Percentiles rank a stretch among this genome's conserved stretches.
These are phyloP conservation scores for Teratosphaeria nubilosa DNA, from an alignment of 2,329 filamentous ascomycete genomes.

Conservation along the genomic window DNA sequence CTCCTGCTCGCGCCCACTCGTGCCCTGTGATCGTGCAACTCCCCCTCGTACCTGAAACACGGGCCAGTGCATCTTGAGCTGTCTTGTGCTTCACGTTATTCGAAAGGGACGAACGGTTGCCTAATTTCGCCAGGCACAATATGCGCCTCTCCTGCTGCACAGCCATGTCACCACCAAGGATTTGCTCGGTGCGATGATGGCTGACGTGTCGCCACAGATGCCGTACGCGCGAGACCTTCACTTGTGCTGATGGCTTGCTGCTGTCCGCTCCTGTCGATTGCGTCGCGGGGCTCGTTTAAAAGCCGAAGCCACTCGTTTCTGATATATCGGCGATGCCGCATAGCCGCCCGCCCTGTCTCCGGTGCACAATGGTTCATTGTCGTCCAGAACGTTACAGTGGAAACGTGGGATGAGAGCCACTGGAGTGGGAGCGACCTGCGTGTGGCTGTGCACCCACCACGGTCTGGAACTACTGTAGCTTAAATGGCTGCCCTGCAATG, in stretches of 20 bases:
- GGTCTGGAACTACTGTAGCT: neutral
- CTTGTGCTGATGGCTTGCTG: neutral
- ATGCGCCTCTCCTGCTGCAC: neutral
- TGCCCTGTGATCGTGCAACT: neutral
- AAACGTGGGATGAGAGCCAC: neutral
- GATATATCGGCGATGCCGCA: neutral
- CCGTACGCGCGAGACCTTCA: neutral
- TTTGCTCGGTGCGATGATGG: neutral
- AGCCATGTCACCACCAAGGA: neutral
- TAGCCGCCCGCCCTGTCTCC: neutral
- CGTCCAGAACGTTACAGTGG: neutral
- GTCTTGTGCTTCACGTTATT: neutral
- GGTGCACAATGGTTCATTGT: neutral
- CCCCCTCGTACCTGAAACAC: neutral
- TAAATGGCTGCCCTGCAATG: neutral
- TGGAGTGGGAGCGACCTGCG: neutral
- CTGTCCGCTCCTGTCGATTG: neutral
- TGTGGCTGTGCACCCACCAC: neutral
- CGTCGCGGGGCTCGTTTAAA: neutral
- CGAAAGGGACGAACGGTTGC: neutral
- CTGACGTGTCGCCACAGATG: neutral
- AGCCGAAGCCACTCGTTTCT: neutral
- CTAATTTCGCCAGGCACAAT: neutral
- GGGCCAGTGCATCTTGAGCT: neutral
- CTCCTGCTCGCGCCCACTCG: neutral